phyloP scores from a whole-genome alignment of 331 rosid genomes.

The Arachis monticola region DNA sequence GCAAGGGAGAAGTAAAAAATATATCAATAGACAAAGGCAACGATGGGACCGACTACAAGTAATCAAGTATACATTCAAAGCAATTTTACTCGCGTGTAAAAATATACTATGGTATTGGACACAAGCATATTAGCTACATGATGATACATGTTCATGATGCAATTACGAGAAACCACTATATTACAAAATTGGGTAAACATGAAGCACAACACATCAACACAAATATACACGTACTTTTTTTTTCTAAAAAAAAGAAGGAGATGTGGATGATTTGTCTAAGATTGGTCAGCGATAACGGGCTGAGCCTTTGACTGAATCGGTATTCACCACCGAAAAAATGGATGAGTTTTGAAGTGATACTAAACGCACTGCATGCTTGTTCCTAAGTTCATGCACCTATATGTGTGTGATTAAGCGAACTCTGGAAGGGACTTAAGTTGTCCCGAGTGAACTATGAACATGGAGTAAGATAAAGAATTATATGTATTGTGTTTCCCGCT shows the following conservation, averaged over 20 bases:
- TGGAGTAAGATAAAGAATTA: slow-evolving; percentile 40
- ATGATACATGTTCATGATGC: slow-evolving; percentile 15
- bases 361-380: slow-evolving; percentile 12
- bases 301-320: slow-evolving; percentile 43
- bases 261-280: slow-evolving; percentile 33
- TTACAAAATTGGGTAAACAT: slow-evolving; percentile 53
- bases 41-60: slow-evolving; percentile 18
- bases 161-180: slow-evolving; percentile 40
- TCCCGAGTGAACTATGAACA: slow-evolving; percentile 38
- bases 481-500: slow-evolving; percentile 51
- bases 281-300: slow-evolving; percentile 50
- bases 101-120: slow-evolving; percentile 19
- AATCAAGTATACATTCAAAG: slow-evolving; percentile 1
- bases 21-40: slow-evolving; percentile 15
- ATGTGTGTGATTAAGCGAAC: slow-evolving; percentile 20
- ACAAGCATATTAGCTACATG: slow-evolving; percentile 30
- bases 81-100: slow-evolving; percentile 11
- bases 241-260: neutral
- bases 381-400: slow-evolving; percentile 20
- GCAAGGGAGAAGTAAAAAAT: neutral
- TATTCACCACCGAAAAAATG: slow-evolving; percentile 16
- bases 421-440: slow-evolving; percentile 8
- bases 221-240: slow-evolving; percentile 59
- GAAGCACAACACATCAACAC: slow-evolving; percentile 51
- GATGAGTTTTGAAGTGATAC: neutral